phyloP scores from a whole-genome alignment of 1,284 basidiomycete species.

The Melanopsichium pennsylvanicum region DNA sequence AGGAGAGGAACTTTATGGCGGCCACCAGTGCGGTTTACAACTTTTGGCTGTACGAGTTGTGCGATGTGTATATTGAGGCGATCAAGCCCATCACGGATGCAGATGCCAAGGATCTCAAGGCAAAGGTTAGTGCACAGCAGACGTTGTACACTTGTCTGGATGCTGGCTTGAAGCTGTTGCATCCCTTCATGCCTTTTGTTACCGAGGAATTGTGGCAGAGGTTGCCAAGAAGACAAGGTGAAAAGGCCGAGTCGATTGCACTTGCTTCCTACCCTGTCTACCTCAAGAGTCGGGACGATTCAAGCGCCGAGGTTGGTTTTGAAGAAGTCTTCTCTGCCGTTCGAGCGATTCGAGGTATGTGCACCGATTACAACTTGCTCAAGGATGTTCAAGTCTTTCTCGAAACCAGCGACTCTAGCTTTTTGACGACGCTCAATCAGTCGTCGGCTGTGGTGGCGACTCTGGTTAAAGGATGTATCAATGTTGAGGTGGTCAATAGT shows the following conservation, averaged over 20 bases:
- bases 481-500: slow-evolving; percentile 72
- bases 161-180: slow-evolving; percentile 84
- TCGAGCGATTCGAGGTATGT: slow-evolving; percentile 82
- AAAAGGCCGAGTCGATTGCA: slow-evolving; percentile 87
- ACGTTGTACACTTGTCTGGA: slow-evolving; percentile 96
- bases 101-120: slow-evolving; percentile 74
- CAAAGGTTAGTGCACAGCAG: slow-evolving; percentile 86
- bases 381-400: slow-evolving; percentile 88
- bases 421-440: slow-evolving; percentile 69
- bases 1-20: slow-evolving; percentile 88
- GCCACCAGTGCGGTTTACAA: slow-evolving; percentile 86
- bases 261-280: slow-evolving; percentile 81
- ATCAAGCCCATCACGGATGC: slow-evolving; percentile 84
- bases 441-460: slow-evolving; percentile 80
- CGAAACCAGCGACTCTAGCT: slow-evolving; percentile 73
- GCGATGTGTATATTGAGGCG: slow-evolving; percentile 93
- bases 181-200: slow-evolving; percentile 99
- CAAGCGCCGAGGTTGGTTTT: slow-evolving; percentile 69
- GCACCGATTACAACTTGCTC: slow-evolving; percentile 89
- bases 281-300: slow-evolving; percentile 36
- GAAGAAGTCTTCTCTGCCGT: slow-evolving; percentile 84
- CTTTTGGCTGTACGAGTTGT: slow-evolving; percentile 98
- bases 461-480: slow-evolving; percentile 88
- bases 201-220: slow-evolving; percentile 99
- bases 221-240: slow-evolving; percentile 79